Conservation (phyloP, 441 rosid genomes). For the Populus hybrid region DNA sequence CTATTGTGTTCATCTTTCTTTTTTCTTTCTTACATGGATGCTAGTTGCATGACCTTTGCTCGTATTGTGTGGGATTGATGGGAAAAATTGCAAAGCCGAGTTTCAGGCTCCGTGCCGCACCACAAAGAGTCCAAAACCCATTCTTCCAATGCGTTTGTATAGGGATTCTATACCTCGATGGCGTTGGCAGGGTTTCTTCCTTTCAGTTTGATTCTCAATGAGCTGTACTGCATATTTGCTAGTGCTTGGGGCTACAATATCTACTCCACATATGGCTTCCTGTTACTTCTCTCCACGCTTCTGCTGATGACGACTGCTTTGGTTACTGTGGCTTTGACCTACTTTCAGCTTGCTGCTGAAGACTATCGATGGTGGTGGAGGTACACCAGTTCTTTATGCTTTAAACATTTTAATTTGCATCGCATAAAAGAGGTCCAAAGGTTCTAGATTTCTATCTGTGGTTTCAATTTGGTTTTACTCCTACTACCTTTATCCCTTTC, state of each 20-base stretch:
- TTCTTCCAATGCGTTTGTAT: constrained; percentile 70
- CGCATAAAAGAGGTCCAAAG: too few species aligned
- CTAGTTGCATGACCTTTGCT: constrained; percentile 65
- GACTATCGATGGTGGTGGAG: constrained; percentile 96
- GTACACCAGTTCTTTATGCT: constrained; percentile 19
- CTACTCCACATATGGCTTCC: constrained; percentile 72
- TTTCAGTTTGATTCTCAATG: constrained; percentile 76
- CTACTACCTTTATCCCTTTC: too few species aligned
- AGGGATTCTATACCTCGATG: constrained; percentile 71
- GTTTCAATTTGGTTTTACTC: too few species aligned
- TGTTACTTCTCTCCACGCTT: constrained; percentile 58
- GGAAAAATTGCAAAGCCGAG: constrained; percentile 72
- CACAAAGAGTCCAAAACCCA: constrained; percentile 66
- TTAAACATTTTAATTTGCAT: too few species aligned
- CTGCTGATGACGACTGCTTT: constrained; percentile 70
- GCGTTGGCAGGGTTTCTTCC: constrained; percentile 82
- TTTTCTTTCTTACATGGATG: constrained; percentile 68
- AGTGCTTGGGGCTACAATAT: constrained; percentile 84
- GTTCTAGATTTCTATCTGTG: too few species aligned
- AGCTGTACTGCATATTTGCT: constrained; percentile 73
- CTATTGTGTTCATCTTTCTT: constrained; percentile 54
- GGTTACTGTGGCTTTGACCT: constrained; percentile 68
- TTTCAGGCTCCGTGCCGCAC: constrained; percentile 78
- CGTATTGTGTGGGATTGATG: constrained; percentile 78
- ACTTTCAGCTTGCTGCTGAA: constrained; percentile 86